phyloP scores from a whole-genome alignment of 2,329 filamentous ascomycete genomes.

The Xylariaceae sp. region DNA sequence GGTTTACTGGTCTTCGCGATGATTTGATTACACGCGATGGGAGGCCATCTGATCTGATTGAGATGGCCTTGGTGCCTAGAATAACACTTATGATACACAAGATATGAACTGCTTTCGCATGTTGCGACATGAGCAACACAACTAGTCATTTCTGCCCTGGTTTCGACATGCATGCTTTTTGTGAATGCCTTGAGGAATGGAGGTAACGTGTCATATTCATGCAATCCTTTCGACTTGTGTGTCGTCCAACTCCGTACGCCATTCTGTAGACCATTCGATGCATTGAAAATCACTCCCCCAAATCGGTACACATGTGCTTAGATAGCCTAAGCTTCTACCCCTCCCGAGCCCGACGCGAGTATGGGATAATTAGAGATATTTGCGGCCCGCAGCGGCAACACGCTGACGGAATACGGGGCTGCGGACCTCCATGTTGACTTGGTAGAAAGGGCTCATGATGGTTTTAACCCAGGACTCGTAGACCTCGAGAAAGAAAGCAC shows the following conservation, averaged over 20 bases:
- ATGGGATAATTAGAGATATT: conserved; percentile 62
- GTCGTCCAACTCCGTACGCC: conserved; percentile 19
- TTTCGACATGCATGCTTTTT: too few relatives aligned
- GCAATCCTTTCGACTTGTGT: too few relatives aligned
- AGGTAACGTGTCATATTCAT: too few relatives aligned
- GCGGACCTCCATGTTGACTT: conserved; percentile 73
- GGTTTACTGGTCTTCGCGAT: conserved; percentile 24
- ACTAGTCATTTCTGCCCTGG: neutral
- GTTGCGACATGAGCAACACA: conserved; percentile 17
- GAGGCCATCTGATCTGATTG: conserved; percentile 21
- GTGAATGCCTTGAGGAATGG: too few relatives aligned
- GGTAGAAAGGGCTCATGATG: conserved; percentile 95
- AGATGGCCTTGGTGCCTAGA: conserved; percentile 16
- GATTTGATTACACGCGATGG: conserved; percentile 18
- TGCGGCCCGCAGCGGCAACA: conserved; percentile 83
- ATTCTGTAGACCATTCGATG: too few relatives aligned
- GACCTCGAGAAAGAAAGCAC: conserved; percentile 90
- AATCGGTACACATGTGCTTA: neutral
- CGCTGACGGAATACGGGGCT: conserved; percentile 80
- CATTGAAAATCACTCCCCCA: neutral
- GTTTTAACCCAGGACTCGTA: conserved; percentile 98
- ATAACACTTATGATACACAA: conserved; percentile 23
- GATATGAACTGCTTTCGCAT: conserved; percentile 20
- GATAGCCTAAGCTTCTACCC: neutral
- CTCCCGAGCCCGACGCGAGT: neutral